Base-by-base conservation (phyloP, 352 stramenopile genomes). In the Aphanomyces astaci region DNA sequence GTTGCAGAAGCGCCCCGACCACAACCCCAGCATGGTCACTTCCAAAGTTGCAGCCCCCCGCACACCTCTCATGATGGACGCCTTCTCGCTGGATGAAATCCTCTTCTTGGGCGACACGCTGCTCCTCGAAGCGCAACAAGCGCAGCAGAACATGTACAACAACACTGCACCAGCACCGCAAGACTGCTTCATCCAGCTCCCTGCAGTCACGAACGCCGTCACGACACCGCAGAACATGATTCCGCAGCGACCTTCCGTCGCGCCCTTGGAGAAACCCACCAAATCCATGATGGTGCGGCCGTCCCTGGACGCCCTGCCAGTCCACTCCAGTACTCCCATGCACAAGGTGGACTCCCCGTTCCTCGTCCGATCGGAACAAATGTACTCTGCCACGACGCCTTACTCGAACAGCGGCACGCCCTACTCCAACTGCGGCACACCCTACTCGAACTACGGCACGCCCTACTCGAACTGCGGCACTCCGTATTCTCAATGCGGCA, bases 41-140 rank as follows among this genome's bases (percentile, higher is more conserved):
- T 32, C 51, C 22, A 11, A 59, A 59, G 19, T 59, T 59, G 51
- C 51, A 22, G 19, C 51, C 51, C 19, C 19, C 4, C 19, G 1
- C 51, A 22, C 22, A 59, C 22, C 17, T 33, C 51, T 40, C 51
- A 59, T 22, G 17, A 59, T 59, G 51, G 51, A 59, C 30, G 30
- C 30, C 51, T 59, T 59, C 27, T 59, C 51, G 51, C 25, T 59
- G 15, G 51, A 59, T n/a, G 51, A 59, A 59, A 59, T 59, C 51
- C 51, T 59, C 51, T 59, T 59, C 2, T 32, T 59, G 17, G 51
- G 51, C n/a, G 51, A 59, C 27, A 59, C 51, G 22, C n/a, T 59
- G 17, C 24, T 59, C 17, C 25, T 59, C 25, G 51, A 59, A 32
- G 19, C 22, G 30, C 17, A 30, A 19, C 25, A 32, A 32, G 5